Evolutionary conservation across 2,329 filamentous ascomycete species (phyloP).

Genomic region (Alternaria solani): DNA sequence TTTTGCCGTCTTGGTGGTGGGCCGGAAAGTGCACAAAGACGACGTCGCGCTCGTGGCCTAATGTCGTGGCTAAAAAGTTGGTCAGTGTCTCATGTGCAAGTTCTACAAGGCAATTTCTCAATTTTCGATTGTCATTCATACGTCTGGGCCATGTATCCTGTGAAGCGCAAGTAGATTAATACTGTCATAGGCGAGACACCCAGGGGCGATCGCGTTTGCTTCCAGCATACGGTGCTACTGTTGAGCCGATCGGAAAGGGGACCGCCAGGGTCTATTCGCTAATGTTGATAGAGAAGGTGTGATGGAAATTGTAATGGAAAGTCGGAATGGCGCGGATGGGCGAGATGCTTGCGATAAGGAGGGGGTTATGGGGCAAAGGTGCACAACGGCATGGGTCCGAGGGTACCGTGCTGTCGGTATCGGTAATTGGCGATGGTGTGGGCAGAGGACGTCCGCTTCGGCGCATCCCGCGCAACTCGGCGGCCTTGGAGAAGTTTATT

Average conservation of each 20-base stretch:
- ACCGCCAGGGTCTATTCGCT: neutral
- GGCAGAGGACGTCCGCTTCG: neutral
- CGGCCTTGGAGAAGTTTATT: constrained; percentile 1
- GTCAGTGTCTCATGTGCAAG: neutral
- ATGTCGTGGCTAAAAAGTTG: neutral
- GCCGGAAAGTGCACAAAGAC: neutral
- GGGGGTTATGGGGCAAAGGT: constrained; percentile 2
- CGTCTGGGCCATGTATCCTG: neutral
- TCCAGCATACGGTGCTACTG: neutral
- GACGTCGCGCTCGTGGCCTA: neutral
- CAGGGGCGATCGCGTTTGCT: neutral
- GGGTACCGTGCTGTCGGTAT: constrained; percentile 21
- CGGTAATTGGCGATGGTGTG: constrained; percentile 13
- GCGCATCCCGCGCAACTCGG: constrained; percentile 9
- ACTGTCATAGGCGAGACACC: neutral
- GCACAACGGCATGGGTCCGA: constrained; percentile 21
- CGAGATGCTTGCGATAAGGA: constrained; percentile 5
- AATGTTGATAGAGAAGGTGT: neutral
- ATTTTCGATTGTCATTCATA: neutral
- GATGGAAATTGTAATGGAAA: neutral
- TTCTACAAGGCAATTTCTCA: neutral
- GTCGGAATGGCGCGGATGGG: constrained; percentile 2
- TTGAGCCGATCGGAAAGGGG: neutral
- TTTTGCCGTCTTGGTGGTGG: neutral
- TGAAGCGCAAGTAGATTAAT: neutral